phyloP scores from a whole-genome alignment of 2,329 filamentous ascomycete species.

The Aspergillus ochraceoroseus region DNA sequence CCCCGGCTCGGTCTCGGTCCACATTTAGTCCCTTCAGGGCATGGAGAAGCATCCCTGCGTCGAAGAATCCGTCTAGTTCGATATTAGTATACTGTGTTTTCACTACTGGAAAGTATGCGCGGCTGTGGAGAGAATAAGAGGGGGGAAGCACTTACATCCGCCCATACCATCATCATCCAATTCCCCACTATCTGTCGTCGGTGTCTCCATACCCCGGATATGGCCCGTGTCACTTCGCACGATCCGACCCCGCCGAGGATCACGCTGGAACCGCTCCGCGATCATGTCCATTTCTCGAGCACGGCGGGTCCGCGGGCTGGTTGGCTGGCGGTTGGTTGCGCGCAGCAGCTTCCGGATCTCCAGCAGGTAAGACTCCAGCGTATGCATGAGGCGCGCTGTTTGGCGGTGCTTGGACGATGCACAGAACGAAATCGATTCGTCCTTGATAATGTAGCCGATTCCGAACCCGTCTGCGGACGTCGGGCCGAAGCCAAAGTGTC shows the following conservation, averaged over 20 bases:
- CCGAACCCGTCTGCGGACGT: conserved; percentile 92
- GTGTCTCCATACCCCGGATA: conserved; percentile 52
- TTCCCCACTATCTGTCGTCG: conserved; percentile 63
- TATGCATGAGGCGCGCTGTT: conserved; percentile 83
- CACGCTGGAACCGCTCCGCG: conserved; percentile 39
- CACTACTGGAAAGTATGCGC: too few species aligned
- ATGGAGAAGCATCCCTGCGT: conserved; percentile 88
- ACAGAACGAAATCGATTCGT: conserved; percentile 83
- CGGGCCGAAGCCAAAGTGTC: conserved; percentile 95
- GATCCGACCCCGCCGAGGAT: conserved; percentile 64
- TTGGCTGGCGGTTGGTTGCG: conserved; percentile 57
- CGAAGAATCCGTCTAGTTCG: conserved; percentile 83
- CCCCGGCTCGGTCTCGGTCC: conserved; percentile 33
- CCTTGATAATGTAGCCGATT: conserved; percentile 98
- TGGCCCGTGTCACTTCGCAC: conserved; percentile 55
- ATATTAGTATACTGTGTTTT: conserved; percentile 15
- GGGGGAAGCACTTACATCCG: conserved; percentile 69
- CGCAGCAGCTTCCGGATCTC: conserved; percentile 82
- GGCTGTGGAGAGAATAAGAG: conserved; percentile 1
- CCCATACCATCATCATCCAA: conserved; percentile 83
- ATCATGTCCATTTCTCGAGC: conserved; percentile 57
- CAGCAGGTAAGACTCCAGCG: conserved; percentile 81
- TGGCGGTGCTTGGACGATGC: conserved; percentile 91
- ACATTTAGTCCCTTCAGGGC: conserved; percentile 63
- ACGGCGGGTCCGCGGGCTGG: conserved; percentile 51